Evolutionary conservation across 176 grass and related monocot species (phyloP), one percentile per base, ranked within the genome.

Genomic region (Rhynchospora breviuscula): DNA sequence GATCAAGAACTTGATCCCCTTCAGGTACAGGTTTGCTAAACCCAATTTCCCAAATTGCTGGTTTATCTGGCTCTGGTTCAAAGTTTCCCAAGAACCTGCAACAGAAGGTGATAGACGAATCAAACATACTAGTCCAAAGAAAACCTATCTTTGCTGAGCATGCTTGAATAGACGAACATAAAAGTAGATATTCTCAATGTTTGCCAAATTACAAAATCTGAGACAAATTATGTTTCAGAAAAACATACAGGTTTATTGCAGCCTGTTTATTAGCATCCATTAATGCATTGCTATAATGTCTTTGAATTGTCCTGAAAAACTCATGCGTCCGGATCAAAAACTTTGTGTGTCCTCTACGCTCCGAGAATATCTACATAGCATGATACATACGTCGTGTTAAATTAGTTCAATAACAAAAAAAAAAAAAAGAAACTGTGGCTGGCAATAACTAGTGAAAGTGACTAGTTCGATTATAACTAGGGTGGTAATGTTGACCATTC

Each of bases 181-280:
- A 25, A 35, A 74, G 12, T 67, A 62, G 31, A 54, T 33, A 6
- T 18, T 56, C 12, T 77, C 73, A 26, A 78, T 23, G 23, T 57
- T 15, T 54, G 10, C 22, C 26, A 57, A 57, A 57, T 7, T 14
- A 53, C 49, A 78, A 77, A 31, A 78, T 57, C 23, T 31, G 23
- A 54, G 71, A 1, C 12, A 53, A 22, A 51, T 56, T 23, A 57
- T 33, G 13, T 11, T 7, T 82, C 2, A 48, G 52, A 44, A 87
- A 44, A 84, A 90, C 90, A 15, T 94, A 98, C 95, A 98, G 88
- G 82, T 98, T 98, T 92, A 98, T 98, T 58, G 95, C 92, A 64
- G 85, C 89, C 79, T 98, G 95, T 51, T 98, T 98, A 85, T 94
- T 85, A 84, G 89, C 90, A 93, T 98, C 95, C 81, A 92, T 91